A percentile compares a stretch with the other conserved stretches of the same genome.
Conservation (phyloP, 192 early-diverging fungal genomes). For the Gonapodya sp. region DNA sequence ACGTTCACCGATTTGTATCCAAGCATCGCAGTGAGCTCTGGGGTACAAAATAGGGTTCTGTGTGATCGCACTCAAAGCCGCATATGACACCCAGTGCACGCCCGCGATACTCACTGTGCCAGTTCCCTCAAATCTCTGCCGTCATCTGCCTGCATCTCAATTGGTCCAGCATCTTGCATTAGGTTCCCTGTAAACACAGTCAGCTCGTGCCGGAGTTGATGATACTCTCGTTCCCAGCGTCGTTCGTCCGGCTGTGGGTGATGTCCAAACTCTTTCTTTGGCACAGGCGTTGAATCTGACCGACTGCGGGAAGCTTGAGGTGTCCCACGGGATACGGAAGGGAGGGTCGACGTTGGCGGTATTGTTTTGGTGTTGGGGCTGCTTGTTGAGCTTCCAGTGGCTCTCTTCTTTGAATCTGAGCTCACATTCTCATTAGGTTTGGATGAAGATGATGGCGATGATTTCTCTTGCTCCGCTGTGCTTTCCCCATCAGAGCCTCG, state of each 20-base stretch:
- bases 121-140: constrained; percentile 28
- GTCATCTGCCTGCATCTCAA: constrained; percentile 41
- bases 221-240: constrained; percentile 35
- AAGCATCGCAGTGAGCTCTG: background rate
- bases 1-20: background rate
- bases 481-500: background rate
- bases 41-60: background rate
- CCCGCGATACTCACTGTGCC: constrained; percentile 26
- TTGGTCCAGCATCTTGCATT: constrained; percentile 29
- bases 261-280: background rate
- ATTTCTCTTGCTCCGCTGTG: too few species aligned
- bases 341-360: background rate
- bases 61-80: background rate
- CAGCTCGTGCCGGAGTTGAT: constrained; percentile 28
- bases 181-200: constrained; percentile 34
- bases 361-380: background rate
- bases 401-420: too few species aligned
- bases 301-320: background rate
- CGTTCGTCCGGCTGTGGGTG: constrained; percentile 28
- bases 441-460: too few species aligned
- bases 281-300: background rate
- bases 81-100: too few species aligned
- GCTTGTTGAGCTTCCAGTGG: background rate
- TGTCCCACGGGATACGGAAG: background rate
- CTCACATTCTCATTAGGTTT: too few species aligned